A percentile compares a stretch with the other conserved stretches of the same genome.
These are phyloP conservation scores for Metschnikowia lunata DNA, from an alignment of 805 yeast species.

Conservation along the genomic window DNA sequence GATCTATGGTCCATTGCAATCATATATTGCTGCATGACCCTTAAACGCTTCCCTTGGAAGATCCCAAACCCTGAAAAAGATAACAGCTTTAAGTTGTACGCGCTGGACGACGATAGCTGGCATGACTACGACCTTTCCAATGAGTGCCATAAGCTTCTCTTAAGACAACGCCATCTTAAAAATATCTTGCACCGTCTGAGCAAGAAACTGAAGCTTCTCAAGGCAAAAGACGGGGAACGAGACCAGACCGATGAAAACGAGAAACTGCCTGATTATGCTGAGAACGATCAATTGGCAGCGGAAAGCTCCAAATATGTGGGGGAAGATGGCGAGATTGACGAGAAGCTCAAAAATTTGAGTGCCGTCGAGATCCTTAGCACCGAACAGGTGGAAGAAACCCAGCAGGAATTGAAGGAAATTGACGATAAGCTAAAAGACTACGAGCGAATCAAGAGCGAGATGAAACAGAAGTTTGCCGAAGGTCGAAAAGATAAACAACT, in stretches of 20 bases:
- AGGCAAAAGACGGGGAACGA: slow-evolving; percentile 11
- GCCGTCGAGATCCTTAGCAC: slow-evolving; percentile 29
- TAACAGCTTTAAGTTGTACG: slow-evolving; percentile 63
- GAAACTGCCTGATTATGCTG: neutral
- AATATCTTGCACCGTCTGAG: slow-evolving; percentile 40
- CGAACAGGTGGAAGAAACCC: slow-evolving; percentile 29
- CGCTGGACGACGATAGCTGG: slow-evolving; percentile 64
- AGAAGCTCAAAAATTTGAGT: slow-evolving; percentile 19
- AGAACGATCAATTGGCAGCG: neutral
- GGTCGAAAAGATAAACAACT: slow-evolving; percentile 8
- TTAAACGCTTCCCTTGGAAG: slow-evolving; percentile 85
- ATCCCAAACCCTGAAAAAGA: slow-evolving; percentile 60
- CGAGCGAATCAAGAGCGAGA: slow-evolving; percentile 32
- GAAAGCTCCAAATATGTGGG: slow-evolving; percentile 11
- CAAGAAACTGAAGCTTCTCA: slow-evolving; percentile 32
- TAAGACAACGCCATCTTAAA: slow-evolving; percentile 57
- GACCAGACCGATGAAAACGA: neutral
- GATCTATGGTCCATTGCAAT: slow-evolving; percentile 86
- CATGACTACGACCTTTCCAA: slow-evolving; percentile 75
- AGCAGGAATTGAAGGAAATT: slow-evolving; percentile 33
- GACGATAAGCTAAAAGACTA: slow-evolving; percentile 35
- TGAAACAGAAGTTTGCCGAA: slow-evolving; percentile 30
- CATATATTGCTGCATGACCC: slow-evolving; percentile 81
- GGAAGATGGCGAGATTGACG: slow-evolving; percentile 12
- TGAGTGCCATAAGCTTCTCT: slow-evolving; percentile 60